phyloP scores from a whole-genome alignment of 139 green algal genomes.

The Chlorella sp. region DNA sequence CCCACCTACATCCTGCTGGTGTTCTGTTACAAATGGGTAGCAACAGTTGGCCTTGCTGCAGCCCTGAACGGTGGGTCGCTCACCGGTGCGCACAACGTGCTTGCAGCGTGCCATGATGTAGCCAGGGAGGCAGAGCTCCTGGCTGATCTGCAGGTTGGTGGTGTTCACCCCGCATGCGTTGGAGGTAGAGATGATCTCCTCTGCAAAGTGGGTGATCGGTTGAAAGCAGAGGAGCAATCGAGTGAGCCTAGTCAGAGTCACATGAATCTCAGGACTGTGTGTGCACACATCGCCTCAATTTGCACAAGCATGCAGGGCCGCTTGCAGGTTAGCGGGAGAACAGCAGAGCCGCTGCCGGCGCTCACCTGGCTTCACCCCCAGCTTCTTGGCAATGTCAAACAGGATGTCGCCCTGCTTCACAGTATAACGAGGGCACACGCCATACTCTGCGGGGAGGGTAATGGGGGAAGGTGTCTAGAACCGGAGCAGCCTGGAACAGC shows the following conservation, averaged over 20 bases:
- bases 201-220: conserved; percentile 8
- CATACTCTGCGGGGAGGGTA: conserved; percentile 6
- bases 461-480: background rate
- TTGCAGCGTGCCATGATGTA: conserved; percentile 12
- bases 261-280: too few species aligned
- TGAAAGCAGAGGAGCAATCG: background rate
- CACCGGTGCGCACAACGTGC: conserved; percentile 30
- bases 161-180: conserved; percentile 5
- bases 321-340: too few species aligned
- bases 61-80: too few species aligned
- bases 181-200: conserved; percentile 1
- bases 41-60: too few species aligned
- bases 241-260: too few species aligned
- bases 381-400: conserved; percentile 28
- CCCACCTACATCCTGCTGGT: too few species aligned
- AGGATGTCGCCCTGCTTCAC: conserved; percentile 35
- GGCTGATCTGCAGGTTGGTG: conserved; percentile 37
- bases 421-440: conserved; percentile 38
- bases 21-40: too few species aligned
- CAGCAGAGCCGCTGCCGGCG: background rate
- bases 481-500: too few species aligned
- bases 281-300: too few species aligned
- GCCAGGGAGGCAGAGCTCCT: conserved; percentile 40
- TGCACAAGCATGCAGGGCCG: too few species aligned
- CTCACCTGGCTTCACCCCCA: conserved; percentile 21